Evolutionary conservation across 495 filamentous ascomycete genomes (phyloP), one percentile per base, ranked within the genome.

Genomic region (Copromyces sp.): DNA sequence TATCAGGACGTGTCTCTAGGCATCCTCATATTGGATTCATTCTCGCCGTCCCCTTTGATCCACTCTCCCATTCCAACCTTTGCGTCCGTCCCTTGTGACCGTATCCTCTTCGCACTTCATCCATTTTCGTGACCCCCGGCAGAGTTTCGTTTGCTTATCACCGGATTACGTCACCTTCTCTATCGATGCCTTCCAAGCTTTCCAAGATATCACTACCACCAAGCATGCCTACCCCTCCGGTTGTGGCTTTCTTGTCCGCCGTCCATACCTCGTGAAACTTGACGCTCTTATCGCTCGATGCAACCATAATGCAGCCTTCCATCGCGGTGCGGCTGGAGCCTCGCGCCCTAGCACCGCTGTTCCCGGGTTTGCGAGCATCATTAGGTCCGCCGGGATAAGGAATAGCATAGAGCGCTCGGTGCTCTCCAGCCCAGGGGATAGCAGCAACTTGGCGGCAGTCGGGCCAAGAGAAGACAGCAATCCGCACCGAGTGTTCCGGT

Each of bases 211-310:
- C 89, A 79, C 94, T 97, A 4, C 94, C 92, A 32, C 92, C 94
- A 42, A 97, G 84, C 68, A 93, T 82, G 8, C 95, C 94, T 47
- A 83, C 84, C 12, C 86, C 86, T 24, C 85, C 83, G 4, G 86
- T 80, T 3, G 85, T 86, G 5, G 83, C 83, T 80, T 87, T 91
- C 74, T 83, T 86, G 12, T 87, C 83, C 16, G 90, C 89, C 16
- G 85, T 85, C 96, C 94, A 98, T 12, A 99, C 89, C 81, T 98
- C 94, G 80, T 99, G 95, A 75, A 98, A 99, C 80, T 95, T 94
- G 79, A 99, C 92, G 76, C 90, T 96, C 79, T 93, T 91, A 81
- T 98, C 95, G 76, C 94, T 97, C 37, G 93, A 93, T 39, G 95
- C 96, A 69, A 99, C 91, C 42, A 97, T 92, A 73, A 99, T 92